Evolutionary conservation across 495 filamentous ascomycete species (phyloP), one percentile per base, ranked within the genome.

Genomic region (Xylaria bambusicola): DNA sequence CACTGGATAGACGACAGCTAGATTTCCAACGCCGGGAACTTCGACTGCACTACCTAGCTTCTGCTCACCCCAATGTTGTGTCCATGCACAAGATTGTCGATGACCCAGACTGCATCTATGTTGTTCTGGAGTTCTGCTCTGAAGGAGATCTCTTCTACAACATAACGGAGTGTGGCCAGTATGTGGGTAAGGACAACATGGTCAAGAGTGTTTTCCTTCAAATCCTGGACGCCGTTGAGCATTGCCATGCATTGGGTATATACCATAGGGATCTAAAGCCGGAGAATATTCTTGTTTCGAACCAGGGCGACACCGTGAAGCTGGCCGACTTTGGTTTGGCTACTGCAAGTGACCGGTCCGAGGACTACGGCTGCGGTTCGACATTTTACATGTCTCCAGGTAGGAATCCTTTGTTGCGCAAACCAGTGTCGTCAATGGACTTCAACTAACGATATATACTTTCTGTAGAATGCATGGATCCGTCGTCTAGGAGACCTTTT

Each of bases 371-470:
- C 56, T 99, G 95, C 73, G 94, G 94, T 49, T 97, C 93, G 17
- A 98, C 94, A 13, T 98, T 99, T 71, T 98, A 99, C 79, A 98
- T 98, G 95, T 93, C 89, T 58, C 94, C 94, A 84, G 94, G 94
- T 97, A 90, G 75, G 82, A 74, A 61, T 42, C 55, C 23, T 48
- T 56, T 27, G 18, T 50, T 38, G 49, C 47, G 62, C 61, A 31
- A 41, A 52, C 21, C 62, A 36, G 56, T 33, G 56, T 38, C 48
- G 56, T 49, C 47, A 59, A 48, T 51, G 36, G 56, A 58, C 2
- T 45, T 58, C 50, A 64, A 73, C 67, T 72, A 52, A 71, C 60
- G 35, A 61, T 65, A 66, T 57, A 40, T 59, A 59, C 52, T 55
- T 64, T 45, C 35, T 72, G 55, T 75, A 98, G 94, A 98, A 84